phyloP scores from a whole-genome alignment of 768 basidiomycete species.

The Mycena capillaripes region DNA sequence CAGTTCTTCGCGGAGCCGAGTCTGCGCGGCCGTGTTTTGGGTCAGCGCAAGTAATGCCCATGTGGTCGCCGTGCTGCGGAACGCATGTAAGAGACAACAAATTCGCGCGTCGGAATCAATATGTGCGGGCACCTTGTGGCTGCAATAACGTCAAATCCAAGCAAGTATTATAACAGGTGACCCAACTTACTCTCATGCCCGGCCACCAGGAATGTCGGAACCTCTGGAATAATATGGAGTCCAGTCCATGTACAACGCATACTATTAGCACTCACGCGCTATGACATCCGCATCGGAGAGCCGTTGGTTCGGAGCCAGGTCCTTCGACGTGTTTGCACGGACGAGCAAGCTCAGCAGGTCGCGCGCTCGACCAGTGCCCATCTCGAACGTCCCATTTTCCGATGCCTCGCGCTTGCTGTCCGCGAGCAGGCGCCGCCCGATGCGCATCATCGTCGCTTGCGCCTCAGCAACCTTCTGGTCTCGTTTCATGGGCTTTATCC shows the following conservation, averaged over 20 bases:
- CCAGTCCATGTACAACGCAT: background rate
- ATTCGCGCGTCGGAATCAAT: background rate
- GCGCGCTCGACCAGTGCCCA: background rate
- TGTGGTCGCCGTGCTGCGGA: constrained; percentile 1
- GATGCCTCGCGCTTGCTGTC: constrained; percentile 16
- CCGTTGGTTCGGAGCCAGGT: constrained; percentile 65
- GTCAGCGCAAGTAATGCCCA: constrained; percentile 15
- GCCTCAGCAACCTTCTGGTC: background rate
- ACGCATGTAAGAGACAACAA: background rate
- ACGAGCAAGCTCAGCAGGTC: constrained; percentile 69
- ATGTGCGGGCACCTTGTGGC: background rate
- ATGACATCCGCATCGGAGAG: constrained; percentile 68
- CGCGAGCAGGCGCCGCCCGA: constrained; percentile 3
- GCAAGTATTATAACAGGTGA: background rate
- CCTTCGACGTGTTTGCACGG: constrained; percentile 74
- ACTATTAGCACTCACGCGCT: background rate
- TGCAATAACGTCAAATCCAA: background rate
- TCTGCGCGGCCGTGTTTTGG: background rate
- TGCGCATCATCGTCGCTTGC: constrained; percentile 18
- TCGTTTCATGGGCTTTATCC: background rate
- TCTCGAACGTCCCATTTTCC: constrained; percentile 11
- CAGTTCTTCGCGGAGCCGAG: constrained; percentile 11
- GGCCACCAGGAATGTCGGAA: background rate
- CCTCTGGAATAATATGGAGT: background rate
- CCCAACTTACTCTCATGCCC: background rate